phyloP scores from a whole-genome alignment of 208 protist genomes.

The Trypanosoma brucei region DNA sequence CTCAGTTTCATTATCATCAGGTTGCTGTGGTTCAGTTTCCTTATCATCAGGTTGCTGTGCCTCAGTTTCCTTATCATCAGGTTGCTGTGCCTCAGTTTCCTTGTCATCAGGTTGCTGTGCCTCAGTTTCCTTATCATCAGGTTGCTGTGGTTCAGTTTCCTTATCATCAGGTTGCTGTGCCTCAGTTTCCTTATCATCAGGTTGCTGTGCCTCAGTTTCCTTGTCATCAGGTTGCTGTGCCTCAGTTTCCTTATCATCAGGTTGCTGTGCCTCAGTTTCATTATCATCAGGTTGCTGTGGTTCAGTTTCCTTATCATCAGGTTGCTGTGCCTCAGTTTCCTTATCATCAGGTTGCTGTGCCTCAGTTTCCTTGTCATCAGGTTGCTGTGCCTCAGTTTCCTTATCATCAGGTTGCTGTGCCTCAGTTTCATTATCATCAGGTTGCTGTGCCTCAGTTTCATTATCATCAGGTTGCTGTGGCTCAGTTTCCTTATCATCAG shows the following conservation, averaged over 20 bases:
- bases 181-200: neutral
- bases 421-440: too few relatives aligned
- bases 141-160: neutral
- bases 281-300: neutral
- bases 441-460: too few relatives aligned
- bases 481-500: too few relatives aligned
- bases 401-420: too few relatives aligned
- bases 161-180: neutral
- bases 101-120: neutral
- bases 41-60: neutral
- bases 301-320: too few relatives aligned
- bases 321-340: too few relatives aligned
- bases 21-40: neutral
- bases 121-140: neutral
- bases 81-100: neutral
- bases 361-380: too few relatives aligned
- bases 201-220: neutral
- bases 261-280: neutral
- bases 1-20: neutral
- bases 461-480: too few relatives aligned
- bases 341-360: too few relatives aligned
- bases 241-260: neutral
- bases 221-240: neutral
- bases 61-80: neutral
- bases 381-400: too few relatives aligned